Base-by-base conservation (phyloP, 139 green algal genomes). In the Chlorella sorokiniana region DNA sequence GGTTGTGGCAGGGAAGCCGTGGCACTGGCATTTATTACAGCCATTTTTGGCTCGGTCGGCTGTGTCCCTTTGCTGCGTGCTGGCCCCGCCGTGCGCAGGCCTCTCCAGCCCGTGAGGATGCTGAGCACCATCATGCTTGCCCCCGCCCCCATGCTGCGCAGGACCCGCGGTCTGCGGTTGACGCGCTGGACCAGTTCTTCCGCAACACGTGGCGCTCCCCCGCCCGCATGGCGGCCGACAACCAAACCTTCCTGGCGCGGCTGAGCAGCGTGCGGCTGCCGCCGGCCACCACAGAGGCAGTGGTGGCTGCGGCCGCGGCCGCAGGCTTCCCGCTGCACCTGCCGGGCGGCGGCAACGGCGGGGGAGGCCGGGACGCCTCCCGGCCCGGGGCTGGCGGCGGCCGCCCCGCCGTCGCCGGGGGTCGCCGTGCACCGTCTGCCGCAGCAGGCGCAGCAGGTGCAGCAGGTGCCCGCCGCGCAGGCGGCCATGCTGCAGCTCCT, bases 121-220 rank as follows among this genome's bases (percentile, higher is more conserved):
- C n/a, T n/a, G n/a, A n/a, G n/a, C n/a, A n/a, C n/a, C n/a, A n/a
- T n/a, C n/a, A n/a, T n/a, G n/a, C n/a, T n/a, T n/a, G n/a, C n/a
- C n/a, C n/a, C n/a, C n/a, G n/a, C n/a, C n/a, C n/a, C n/a, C n/a
- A n/a, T n/a, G n/a, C n/a, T 33, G 10, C 74, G 65, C 51, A 83
- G 71, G 83, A 83, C n/a, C 79, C 84, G 27, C 51, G 35, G 3
- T 56, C 38, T 27, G 85, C 85, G 61, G 59, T 79, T n/a, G 72
- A 83, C 29, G 69, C 56, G 27, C 45, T 89, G 31, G 81, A 85
- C 33, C 37, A 45, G 16, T 85, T 85, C 42, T 89, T 89, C 59
- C 78, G 42, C 38, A 85, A 89, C 76, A 86, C 85, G 10, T 88
- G 84, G 84, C 29, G 56, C 29, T 80, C 68, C 14, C 78, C 79